Evolutionary conservation across 2,329 filamentous ascomycete species (phyloP).

Genomic region (Sarocladium brachiariae): DNA sequence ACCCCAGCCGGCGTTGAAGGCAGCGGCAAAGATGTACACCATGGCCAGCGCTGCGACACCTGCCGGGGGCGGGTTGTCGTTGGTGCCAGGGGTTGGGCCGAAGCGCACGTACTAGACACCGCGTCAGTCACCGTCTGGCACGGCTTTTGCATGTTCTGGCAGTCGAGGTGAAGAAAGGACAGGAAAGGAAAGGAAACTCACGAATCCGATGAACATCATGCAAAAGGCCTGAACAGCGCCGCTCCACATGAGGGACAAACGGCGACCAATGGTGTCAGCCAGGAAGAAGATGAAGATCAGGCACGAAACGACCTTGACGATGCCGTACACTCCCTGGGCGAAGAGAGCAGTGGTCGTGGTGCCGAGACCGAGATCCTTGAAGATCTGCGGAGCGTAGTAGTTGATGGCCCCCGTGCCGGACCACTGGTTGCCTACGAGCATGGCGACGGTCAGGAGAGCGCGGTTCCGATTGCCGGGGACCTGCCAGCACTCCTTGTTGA

Average conservation of each 20-base stretch:
- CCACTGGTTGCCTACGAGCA: constrained; percentile 20
- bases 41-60: constrained; percentile 49
- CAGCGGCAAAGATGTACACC: constrained; percentile 56
- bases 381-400: constrained; percentile 59
- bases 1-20: constrained; percentile 58
- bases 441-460: constrained; percentile 17
- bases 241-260: constrained; percentile 26
- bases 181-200: constrained; percentile 8
- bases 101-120: constrained; percentile 45
- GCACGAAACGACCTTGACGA: constrained; percentile 59
- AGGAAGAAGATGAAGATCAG: constrained; percentile 54
- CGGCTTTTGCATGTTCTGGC: too few species aligned
- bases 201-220: constrained; percentile 56
- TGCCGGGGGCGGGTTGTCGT: constrained; percentile 34
- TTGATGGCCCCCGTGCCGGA: constrained; percentile 30
- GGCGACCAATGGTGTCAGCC: constrained; percentile 57
- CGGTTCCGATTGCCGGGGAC: constrained; percentile 18
- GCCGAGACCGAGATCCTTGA: constrained; percentile 48
- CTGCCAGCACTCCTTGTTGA: constrained; percentile 16
- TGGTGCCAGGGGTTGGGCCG: constrained; percentile 25
- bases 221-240: constrained; percentile 20
- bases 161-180: neutral
- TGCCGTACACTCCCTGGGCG: constrained; percentile 61
- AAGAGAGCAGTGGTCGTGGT: constrained; percentile 50
- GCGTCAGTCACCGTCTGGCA: too few species aligned